Percentiles rank a stretch among this genome's conserved stretches.
Evolutionary conservation across 192 early-diverging fungal genomes (phyloP).

Genomic region (Coemansia sp.): DNA sequence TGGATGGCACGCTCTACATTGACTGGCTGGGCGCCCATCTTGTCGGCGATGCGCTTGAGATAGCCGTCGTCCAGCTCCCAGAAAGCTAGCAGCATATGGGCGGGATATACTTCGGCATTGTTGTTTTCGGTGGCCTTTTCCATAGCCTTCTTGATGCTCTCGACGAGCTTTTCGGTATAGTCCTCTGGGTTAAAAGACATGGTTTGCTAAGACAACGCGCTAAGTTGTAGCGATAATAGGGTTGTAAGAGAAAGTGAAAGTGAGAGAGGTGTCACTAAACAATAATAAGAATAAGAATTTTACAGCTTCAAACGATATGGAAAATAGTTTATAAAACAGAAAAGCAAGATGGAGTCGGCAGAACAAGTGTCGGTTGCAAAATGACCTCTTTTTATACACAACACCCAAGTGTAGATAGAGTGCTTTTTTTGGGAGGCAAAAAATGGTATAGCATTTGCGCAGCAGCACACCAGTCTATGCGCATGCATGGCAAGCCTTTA

Average conservation of each 20-base stretch:
- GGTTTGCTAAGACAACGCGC: too few species aligned
- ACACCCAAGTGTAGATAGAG: too few species aligned
- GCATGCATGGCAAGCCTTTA: neutral
- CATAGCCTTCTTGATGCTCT: constrained; percentile 62
- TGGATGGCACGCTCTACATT: constrained; percentile 77
- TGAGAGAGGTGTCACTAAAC: neutral
- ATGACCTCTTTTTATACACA: too few species aligned
- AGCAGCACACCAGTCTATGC: too few species aligned
- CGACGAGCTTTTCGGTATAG: constrained; percentile 87
- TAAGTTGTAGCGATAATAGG: too few species aligned
- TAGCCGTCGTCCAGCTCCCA: constrained; percentile 83
- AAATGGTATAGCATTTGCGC: too few species aligned
- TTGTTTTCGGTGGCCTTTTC: constrained; percentile 72
- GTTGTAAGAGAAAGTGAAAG: neutral
- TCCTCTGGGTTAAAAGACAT: constrained; percentile 62
- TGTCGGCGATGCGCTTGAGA: constrained; percentile 73
- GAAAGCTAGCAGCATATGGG: constrained; percentile 78
- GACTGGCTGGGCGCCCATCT: constrained; percentile 78
- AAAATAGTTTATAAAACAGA: neutral
- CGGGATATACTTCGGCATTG: constrained; percentile 75
- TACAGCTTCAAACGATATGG: neutral
- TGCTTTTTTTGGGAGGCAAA: neutral
- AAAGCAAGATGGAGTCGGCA: neutral
- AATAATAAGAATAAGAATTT: neutral
- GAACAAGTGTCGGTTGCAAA: neutral